These are phyloP conservation scores for Cordyceps javanica DNA, from an alignment of 2,329 filamentous ascomycete genomes.

Conservation along the genomic window DNA sequence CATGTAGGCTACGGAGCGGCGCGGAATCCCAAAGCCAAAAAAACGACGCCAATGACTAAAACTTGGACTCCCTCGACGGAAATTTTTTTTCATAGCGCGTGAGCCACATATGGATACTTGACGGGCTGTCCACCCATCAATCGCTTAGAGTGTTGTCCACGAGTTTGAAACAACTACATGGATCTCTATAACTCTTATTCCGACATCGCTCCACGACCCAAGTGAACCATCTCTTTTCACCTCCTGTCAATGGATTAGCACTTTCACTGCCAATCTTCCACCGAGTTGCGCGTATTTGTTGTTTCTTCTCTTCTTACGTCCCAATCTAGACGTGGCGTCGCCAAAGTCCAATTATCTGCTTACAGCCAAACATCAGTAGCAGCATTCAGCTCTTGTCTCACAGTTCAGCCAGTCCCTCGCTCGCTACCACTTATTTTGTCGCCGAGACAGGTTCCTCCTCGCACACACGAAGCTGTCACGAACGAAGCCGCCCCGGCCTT, in stretches of 20 bases:
- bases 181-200: background rate
- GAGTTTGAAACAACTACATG: conserved; percentile 1
- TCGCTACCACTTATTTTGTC: background rate
- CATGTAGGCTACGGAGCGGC: background rate
- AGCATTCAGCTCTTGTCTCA: no score
- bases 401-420: no score
- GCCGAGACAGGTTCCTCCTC: background rate
- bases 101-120: conserved; percentile 8
- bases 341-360: background rate
- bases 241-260: background rate
- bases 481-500: background rate
- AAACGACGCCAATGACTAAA: conserved; percentile 11
- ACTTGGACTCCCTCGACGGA: background rate
- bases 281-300: background rate
- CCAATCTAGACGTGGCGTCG: background rate
- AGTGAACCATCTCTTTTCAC: background rate
- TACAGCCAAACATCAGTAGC: no score
- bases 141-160: background rate
- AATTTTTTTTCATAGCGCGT: conserved; percentile 2
- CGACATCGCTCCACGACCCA: conserved; percentile 10
- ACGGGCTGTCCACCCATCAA: background rate
- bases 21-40: background rate
- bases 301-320: background rate
- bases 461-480: background rate
- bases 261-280: background rate